Base-by-base conservation (phyloP, 2,329 filamentous ascomycete species). In the Arthrobotrys entomopaga region DNA sequence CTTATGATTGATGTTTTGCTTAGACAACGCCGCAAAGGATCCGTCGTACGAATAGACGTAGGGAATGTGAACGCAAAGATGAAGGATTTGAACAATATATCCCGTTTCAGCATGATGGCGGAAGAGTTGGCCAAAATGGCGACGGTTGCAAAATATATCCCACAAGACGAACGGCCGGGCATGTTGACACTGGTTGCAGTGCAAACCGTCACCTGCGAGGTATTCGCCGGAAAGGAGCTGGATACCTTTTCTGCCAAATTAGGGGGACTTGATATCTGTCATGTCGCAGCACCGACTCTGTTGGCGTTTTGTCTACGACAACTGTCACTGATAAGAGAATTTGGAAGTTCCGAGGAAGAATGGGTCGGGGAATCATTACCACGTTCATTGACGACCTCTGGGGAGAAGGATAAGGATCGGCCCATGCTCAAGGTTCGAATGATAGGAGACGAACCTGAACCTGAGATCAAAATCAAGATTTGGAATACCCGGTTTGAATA, bases 391-490 rank as follows among this genome's bases (percentile, higher is more conserved):
- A 79, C 80, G 3, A 15, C 79, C 24, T 78, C 77, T 64, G 80
- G 78, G 46, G 80, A 77, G 75, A 70, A 80, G 24, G 67, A 77
- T 38, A 77, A 76, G 46, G 77, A 71, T 43, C 77, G 81, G 15
- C 88, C 89, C 0, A 91, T 93, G 76, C 81, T 98, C 61, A 97
- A 96, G 89, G 87, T 91, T 71, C 87, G 95, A 57, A 91, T 97
- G 83, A 91, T 99, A 77, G 92, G 92, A 0, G 93, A 98, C 80
- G 94, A 98, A 80, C 91, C 96, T 82, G 94, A 98, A 76, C 94
- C 96, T 0, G 89, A 92, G 5, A 84, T 97, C 77, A 97, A 96
- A 80, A 81, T 97, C 69, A 96, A 96, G 80, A 83, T 98, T 48
- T 91, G 91, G 81, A 93, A 96, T 75, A 78, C 96, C 3, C 90